Percentiles rank a stretch among this genome's conserved stretches.
These are phyloP conservation scores for Coelastrella sp. DNA, from an alignment of 139 green algal genomes.

Conservation along the genomic window DNA sequence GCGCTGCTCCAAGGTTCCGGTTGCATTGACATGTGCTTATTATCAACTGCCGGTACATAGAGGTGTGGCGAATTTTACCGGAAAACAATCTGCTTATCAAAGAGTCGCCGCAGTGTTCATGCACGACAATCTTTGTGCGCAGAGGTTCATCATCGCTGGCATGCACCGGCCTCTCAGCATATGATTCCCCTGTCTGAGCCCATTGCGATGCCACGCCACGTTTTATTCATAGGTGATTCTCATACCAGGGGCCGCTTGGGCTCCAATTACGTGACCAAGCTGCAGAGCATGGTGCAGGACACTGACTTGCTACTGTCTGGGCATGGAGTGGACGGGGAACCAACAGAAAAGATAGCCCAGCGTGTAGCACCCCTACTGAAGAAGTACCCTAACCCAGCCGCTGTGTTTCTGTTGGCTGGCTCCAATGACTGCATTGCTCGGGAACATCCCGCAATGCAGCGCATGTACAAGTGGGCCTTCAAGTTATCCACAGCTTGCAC, in stretches of 20 bases:
- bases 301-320: not conserved
- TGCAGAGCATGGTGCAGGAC: not conserved
- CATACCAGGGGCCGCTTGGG: not conserved
- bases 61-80: no score
- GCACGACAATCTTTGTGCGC: no score
- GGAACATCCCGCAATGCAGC: not conserved
- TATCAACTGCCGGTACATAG: no score
- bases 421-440: conserved; percentile 35
- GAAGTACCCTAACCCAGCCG: conserved; percentile 6
- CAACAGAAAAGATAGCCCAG: not conserved
- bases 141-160: not conserved
- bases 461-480: not conserved
- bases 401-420: conserved; percentile 15
- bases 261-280: not conserved
- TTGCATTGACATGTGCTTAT: no score
- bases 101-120: no score
- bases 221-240: not conserved
- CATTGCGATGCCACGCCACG: not conserved
- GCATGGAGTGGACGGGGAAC: not conserved
- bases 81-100: no score
- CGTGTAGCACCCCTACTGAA: not conserved
- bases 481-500: not conserved
- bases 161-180: not conserved
- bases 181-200: no score
- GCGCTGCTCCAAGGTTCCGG: no score